These are phyloP conservation scores for Phytopythium boreale DNA, from an alignment of 352 stramenopile species.

Conservation along the genomic window DNA sequence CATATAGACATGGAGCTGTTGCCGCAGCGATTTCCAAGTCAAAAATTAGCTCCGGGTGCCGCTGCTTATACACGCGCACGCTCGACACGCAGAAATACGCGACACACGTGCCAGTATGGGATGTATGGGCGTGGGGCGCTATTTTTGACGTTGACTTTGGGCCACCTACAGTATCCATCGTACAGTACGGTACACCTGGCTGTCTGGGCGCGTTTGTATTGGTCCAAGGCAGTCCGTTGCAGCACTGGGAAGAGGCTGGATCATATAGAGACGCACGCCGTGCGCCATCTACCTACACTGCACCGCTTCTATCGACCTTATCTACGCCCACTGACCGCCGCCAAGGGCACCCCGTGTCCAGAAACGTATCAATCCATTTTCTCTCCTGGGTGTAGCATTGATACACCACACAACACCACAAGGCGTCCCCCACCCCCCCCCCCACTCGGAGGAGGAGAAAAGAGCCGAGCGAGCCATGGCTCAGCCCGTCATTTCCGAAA, in stretches of 20 bases:
- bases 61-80: neutral
- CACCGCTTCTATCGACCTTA: conserved; percentile 1
- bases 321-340: neutral
- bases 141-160: neutral
- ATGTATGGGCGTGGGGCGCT: neutral
- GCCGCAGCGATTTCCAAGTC: neutral
- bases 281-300: neutral
- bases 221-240: neutral
- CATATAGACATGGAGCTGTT: neutral
- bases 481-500: conserved; percentile 3
- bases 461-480: conserved; percentile 1
- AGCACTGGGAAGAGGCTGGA: conserved; percentile 2
- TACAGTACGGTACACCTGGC: neutral
- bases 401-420: neutral
- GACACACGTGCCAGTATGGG: neutral
- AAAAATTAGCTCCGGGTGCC: neutral
- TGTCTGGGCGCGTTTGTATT: too few relatives aligned
- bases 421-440: neutral
- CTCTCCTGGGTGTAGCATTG: conserved; percentile 1
- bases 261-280: conserved; percentile 10
- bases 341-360: neutral
- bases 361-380: conserved; percentile 8
- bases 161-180: neutral
- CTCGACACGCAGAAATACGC: neutral
- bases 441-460: neutral